A percentile compares a stretch with the other conserved stretches of the same genome.
phyloP scores from a whole-genome alignment of 2,329 filamentous ascomycete genomes.

The Knufia petricola region DNA sequence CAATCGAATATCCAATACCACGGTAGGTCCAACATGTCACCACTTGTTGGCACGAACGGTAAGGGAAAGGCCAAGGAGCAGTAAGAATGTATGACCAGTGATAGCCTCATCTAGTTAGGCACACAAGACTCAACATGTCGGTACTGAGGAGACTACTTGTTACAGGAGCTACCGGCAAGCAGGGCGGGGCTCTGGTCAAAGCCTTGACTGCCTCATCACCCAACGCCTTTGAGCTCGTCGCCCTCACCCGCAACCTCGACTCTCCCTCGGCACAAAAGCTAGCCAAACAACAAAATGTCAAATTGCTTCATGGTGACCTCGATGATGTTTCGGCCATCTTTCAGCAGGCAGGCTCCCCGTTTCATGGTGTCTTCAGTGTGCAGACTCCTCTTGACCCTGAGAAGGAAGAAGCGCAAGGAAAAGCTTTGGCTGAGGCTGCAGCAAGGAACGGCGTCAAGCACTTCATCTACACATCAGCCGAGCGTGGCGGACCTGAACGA shows the following conservation, averaged over 20 bases:
- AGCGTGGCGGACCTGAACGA: constrained; percentile 29
- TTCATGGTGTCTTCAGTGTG: constrained; percentile 23
- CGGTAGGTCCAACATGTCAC: too few relatives aligned
- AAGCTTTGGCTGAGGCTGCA: constrained; percentile 29
- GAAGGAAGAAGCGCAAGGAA: constrained; percentile 30
- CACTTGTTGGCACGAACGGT: too few relatives aligned
- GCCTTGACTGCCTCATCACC: constrained; percentile 29
- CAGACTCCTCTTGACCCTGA: constrained; percentile 14
- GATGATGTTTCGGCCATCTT: constrained; percentile 17
- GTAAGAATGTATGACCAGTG: too few relatives aligned
- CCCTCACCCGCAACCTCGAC: constrained; percentile 19
- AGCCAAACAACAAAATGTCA: constrained; percentile 13
- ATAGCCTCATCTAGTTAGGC: too few relatives aligned
- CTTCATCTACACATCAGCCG: constrained; percentile 31
- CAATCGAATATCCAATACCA: not conserved
- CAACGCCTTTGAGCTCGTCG: constrained; percentile 30
- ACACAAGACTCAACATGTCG: not conserved
- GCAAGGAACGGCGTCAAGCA: constrained; percentile 27
- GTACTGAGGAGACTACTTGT: constrained; percentile 26
- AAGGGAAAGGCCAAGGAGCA: too few relatives aligned
- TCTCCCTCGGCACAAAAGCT: constrained; percentile 16
- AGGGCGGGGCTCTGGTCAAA: constrained; percentile 39
- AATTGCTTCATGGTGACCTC: constrained; percentile 19
- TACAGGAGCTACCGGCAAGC: constrained; percentile 42
- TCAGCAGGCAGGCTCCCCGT: constrained; percentile 9